A percentile compares a stretch with the other conserved stretches of the same genome.
These are phyloP conservation scores for Linnemannia elongata DNA, from an alignment of 192 early-diverging fungal species.

Conservation along the genomic window DNA sequence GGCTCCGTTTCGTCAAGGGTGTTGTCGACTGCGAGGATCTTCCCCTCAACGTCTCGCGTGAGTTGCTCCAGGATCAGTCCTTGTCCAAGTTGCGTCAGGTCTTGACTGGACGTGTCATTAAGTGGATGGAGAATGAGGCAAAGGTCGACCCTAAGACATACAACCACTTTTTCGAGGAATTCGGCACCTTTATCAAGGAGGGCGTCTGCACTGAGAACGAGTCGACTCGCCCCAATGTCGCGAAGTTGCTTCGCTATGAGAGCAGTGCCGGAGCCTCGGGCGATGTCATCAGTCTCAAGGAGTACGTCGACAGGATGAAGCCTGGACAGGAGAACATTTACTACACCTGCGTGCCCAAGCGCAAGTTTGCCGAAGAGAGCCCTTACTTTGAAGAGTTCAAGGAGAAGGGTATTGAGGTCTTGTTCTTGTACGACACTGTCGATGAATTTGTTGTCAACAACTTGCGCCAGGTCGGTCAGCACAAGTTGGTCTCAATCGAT, in stretches of 20 bases:
- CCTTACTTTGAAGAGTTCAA: constrained; percentile 84
- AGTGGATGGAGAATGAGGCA: constrained; percentile 68
- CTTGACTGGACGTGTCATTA: constrained; percentile 67
- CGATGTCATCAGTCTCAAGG: constrained; percentile 73
- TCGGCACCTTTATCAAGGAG: constrained; percentile 79
- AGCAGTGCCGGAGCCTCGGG: constrained; percentile 39
- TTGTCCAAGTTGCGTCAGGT: constrained; percentile 70
- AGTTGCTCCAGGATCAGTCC: constrained; percentile 81
- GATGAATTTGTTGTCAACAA: constrained; percentile 73
- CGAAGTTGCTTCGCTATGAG: constrained; percentile 74
- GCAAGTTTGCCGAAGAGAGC: constrained; percentile 69
- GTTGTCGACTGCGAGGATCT: constrained; percentile 89
- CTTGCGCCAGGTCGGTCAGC: constrained; percentile 70
- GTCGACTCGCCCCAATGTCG: constrained; percentile 65
- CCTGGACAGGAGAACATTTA: constrained; percentile 83
- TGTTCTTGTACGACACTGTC: constrained; percentile 73
- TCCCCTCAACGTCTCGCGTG: constrained; percentile 88
- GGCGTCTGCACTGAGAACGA: constrained; percentile 80
- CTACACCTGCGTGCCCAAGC: constrained; percentile 71
- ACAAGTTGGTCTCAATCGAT: constrained; percentile 67
- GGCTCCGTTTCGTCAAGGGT: constrained; percentile 84
- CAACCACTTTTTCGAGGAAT: constrained; percentile 73
- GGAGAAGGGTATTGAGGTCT: constrained; percentile 79
- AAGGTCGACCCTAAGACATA: constrained; percentile 62
- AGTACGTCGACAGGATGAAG: constrained; percentile 79